Percentiles rank a stretch among this genome's conserved stretches.
phyloP scores from a whole-genome alignment of 352 stramenopile genomes.

The Globisporangium perplexum region DNA sequence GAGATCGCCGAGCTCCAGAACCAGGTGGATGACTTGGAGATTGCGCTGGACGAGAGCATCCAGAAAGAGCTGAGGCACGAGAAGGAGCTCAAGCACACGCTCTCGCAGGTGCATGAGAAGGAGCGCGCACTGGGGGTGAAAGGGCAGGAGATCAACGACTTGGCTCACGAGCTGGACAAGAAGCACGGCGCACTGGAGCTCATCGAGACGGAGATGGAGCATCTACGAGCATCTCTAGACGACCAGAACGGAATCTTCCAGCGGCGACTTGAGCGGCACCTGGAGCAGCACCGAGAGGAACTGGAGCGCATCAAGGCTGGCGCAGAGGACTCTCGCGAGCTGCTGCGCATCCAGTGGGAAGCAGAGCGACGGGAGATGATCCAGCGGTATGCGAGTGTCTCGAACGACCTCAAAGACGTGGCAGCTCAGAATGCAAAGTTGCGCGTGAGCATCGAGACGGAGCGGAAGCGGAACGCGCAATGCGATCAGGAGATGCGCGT shows the following conservation, averaged over 20 bases:
- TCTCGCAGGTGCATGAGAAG: constrained; percentile 16
- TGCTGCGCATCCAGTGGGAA: constrained; percentile 29
- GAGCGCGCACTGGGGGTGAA: constrained; percentile 13
- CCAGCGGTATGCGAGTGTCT: constrained; percentile 30
- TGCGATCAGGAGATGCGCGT: constrained; percentile 66
- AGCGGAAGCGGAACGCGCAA: constrained; percentile 35
- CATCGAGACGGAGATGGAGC: constrained; percentile 66
- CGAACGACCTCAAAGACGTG: constrained; percentile 35
- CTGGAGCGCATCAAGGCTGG: constrained; percentile 21
- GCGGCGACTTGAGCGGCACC: constrained; percentile 36
- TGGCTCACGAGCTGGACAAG: constrained; percentile 30
- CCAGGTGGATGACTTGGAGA: constrained; percentile 59
- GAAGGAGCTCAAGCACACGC: constrained; percentile 25
- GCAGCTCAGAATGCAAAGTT: constrained; percentile 47
- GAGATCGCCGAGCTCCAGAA: constrained; percentile 41
- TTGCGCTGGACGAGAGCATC: constrained; percentile 49
- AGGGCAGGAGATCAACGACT: constrained; percentile 15
- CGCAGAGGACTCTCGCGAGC: constrained; percentile 33
- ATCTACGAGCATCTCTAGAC: constrained; percentile 38
- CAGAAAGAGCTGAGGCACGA: constrained; percentile 30
- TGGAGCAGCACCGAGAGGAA: constrained; percentile 42
- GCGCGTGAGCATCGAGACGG: constrained; percentile 32
- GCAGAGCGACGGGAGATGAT: constrained; percentile 27
- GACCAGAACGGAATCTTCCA: constrained; percentile 58
- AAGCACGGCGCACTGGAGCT: constrained; percentile 57